Percentiles rank a stretch among this genome's conserved stretches.
phyloP scores from a whole-genome alignment of 2,329 filamentous ascomycete genomes.

The Aspergillus ibericus region DNA sequence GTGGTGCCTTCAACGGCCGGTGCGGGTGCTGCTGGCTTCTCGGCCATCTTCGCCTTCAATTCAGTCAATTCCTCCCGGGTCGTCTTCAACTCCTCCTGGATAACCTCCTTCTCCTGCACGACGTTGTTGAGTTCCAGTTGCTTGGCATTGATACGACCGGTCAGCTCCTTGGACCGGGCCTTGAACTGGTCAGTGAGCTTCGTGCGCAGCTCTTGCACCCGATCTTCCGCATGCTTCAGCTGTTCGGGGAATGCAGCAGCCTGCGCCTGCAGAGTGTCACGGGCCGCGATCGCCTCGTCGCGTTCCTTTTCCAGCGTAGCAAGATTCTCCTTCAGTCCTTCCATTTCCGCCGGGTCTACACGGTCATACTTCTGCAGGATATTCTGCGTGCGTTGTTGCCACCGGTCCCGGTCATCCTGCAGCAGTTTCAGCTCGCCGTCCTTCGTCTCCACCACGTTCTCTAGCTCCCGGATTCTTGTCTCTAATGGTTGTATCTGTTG shows the following conservation, averaged over 20 bases:
- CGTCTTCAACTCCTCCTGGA: slow-evolving; percentile 67
- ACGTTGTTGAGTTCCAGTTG: slow-evolving; percentile 49
- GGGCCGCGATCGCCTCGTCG: slow-evolving; percentile 61
- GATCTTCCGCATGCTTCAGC: slow-evolving; percentile 49
- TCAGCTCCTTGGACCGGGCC: slow-evolving; percentile 62
- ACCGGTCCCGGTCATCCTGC: slow-evolving; percentile 87
- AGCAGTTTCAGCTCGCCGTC: slow-evolving; percentile 86
- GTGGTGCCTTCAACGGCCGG: slow-evolving; percentile 55
- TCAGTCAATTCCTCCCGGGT: slow-evolving; percentile 59
- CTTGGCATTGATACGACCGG: slow-evolving; percentile 59
- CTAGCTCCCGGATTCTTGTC: slow-evolving; percentile 74
- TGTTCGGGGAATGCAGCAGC: slow-evolving; percentile 50
- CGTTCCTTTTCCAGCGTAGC: slow-evolving; percentile 65
- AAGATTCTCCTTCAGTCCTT: slow-evolving; percentile 80
- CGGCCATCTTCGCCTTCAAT: slow-evolving; percentile 55
- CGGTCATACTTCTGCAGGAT: slow-evolving; percentile 96
- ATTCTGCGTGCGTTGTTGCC: slow-evolving; percentile 93
- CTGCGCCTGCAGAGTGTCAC: slow-evolving; percentile 52
- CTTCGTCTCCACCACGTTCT: slow-evolving; percentile 75
- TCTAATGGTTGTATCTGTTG: slow-evolving; percentile 79
- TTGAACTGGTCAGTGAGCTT: slow-evolving; percentile 54
- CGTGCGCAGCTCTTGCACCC: slow-evolving; percentile 50
- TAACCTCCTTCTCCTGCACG: slow-evolving; percentile 63
- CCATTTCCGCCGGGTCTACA: slow-evolving; percentile 88
- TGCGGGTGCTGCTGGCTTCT: slow-evolving; percentile 30